A percentile compares a stretch with the other conserved stretches of the same genome.
phyloP scores from a whole-genome alignment of 768 basidiomycete genomes.

The Phylloporus scabripes region DNA sequence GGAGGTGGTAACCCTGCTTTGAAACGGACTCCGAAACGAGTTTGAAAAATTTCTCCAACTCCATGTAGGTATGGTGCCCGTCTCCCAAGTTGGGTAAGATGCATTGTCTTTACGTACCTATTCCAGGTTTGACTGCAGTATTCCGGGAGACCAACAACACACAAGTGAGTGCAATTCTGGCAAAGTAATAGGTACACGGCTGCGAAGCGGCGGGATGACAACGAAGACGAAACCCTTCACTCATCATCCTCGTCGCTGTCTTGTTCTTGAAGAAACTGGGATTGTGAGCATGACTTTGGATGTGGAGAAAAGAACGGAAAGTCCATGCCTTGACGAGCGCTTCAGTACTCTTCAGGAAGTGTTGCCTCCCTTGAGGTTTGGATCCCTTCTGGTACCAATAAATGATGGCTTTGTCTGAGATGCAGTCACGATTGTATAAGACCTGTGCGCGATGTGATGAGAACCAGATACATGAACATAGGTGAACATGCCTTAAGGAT shows the following conservation, averaged over 20 bases:
- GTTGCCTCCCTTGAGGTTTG: conserved; percentile 90
- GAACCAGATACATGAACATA: neutral
- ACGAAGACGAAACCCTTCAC: conserved; percentile 6
- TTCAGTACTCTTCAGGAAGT: conserved; percentile 87
- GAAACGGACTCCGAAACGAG: neutral
- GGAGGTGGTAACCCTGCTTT: neutral
- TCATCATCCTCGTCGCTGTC: conserved; percentile 59
- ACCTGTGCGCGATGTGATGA: conserved; percentile 47
- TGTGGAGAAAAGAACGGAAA: neutral
- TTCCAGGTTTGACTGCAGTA: neutral
- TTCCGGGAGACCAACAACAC: conserved; percentile 3
- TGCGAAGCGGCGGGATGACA: conserved; percentile 2
- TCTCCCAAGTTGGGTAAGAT: neutral
- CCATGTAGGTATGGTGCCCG: neutral
- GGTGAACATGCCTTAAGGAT: conserved; percentile 70
- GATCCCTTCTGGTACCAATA: conserved; percentile 99
- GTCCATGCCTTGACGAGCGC: conserved; percentile 75
- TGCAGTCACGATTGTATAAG: conserved; percentile 92
- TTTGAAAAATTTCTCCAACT: neutral
- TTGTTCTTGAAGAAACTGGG: conserved; percentile 85
- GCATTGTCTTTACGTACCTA: neutral
- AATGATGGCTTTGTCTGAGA: conserved; percentile 93
- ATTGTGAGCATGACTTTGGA: conserved; percentile 37
- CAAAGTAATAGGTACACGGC: conserved; percentile 15
- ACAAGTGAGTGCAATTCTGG: conserved; percentile 13